Evolutionary conservation across 306 rosid genomes (phyloP).

Genomic region (Citrullus mucosospermus): DNA sequence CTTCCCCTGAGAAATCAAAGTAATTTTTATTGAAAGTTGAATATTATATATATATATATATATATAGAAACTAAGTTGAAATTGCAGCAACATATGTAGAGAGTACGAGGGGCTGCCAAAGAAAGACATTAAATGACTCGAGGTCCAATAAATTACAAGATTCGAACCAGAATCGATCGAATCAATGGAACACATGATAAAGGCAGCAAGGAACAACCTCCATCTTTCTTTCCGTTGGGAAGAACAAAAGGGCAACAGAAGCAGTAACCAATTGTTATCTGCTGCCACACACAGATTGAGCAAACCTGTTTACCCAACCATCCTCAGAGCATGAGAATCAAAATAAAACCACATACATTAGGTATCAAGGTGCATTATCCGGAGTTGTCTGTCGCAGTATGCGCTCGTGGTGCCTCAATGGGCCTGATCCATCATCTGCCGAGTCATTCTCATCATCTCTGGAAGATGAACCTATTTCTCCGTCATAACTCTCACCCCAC

Average conservation of each 20-base stretch:
- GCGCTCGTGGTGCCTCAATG: slow-evolving; percentile 41
- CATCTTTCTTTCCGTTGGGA: slow-evolving; percentile 8
- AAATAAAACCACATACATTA: slow-evolving; percentile 9
- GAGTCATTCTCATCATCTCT: slow-evolving; percentile 70
- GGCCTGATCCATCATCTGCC: slow-evolving; percentile 68
- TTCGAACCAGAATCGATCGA: slow-evolving; percentile 16
- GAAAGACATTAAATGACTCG: neutral
- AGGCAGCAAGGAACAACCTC: slow-evolving; percentile 12
- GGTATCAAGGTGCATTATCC: slow-evolving; percentile 47
- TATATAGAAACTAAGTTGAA: neutral
- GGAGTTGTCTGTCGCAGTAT: slow-evolving; percentile 50
- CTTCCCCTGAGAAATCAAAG: neutral
- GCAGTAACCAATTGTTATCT: slow-evolving; percentile 5
- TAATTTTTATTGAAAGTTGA: neutral
- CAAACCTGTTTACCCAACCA: slow-evolving; percentile 28
- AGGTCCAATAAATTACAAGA: slow-evolving; percentile 8
- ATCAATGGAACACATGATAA: slow-evolving; percentile 16
- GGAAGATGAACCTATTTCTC: slow-evolving; percentile 64
- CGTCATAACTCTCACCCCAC: slow-evolving; percentile 80
- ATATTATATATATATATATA: neutral
- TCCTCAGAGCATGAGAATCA: slow-evolving; percentile 9
- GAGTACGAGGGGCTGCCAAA: slow-evolving; percentile 1
- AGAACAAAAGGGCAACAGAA: slow-evolving; percentile 18
- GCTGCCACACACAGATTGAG: slow-evolving; percentile 4
- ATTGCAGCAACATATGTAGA: slow-evolving; percentile 1